Evolutionary conservation across 164 flowering plant species (phyloP).

Genomic region (Sextonia rubra): DNA sequence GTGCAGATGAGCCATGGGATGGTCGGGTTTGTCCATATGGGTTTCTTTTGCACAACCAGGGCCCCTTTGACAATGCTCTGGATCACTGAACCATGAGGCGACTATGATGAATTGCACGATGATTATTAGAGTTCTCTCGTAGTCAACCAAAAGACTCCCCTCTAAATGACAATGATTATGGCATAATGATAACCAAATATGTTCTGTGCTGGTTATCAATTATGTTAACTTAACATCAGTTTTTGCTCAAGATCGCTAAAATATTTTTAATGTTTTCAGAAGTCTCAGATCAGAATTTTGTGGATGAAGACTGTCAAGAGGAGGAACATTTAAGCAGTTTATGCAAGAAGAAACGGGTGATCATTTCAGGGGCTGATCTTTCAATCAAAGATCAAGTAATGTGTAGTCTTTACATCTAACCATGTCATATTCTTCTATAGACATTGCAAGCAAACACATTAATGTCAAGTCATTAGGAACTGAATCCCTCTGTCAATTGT

Average conservation of each 20-base stretch:
- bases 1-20: background rate
- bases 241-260: background rate
- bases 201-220: background rate
- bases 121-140: background rate
- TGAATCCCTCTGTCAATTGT: background rate
- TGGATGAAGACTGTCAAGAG: slow-evolving; percentile 37
- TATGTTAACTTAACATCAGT: background rate
- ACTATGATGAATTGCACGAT: background rate
- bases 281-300: slow-evolving; percentile 69
- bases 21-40: background rate
- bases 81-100: background rate
- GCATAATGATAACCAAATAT: background rate
- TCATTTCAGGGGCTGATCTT: slow-evolving; percentile 12
- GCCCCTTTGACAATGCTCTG: background rate
- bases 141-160: background rate
- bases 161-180: no score
- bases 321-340: slow-evolving; percentile 20
- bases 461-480: background rate
- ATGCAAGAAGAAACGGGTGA: slow-evolving; percentile 13
- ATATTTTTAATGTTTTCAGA: slow-evolving; percentile 34
- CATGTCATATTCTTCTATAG: background rate
- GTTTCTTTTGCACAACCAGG: background rate
- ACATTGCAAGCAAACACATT: background rate
- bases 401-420: background rate
- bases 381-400: slow-evolving; percentile 45